Evolutionary conservation across 129 eudicot species (phyloP).

Genomic region (Oenanthe sinensis): DNA sequence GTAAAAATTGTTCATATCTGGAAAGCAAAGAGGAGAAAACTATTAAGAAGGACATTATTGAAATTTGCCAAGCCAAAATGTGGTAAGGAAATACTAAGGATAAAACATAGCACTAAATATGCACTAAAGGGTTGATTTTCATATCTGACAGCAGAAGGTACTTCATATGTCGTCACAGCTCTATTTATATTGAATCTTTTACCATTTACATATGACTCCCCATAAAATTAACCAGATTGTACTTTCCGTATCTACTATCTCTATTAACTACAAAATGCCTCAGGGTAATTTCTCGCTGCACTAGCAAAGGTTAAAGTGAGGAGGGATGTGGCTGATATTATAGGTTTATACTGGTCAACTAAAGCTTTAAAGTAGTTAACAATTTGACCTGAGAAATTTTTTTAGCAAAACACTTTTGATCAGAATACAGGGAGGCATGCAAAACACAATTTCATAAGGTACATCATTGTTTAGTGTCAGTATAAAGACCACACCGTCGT

Average conservation of each 20-base stretch:
- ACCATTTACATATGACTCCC: neutral
- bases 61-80: neutral
- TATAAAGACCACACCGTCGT: too few species aligned
- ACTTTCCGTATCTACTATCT: neutral
- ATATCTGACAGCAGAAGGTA: neutral
- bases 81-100: neutral
- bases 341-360: neutral
- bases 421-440: too few species aligned
- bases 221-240: neutral
- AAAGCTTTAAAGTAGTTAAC: neutral
- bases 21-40: slow-evolving; percentile 13
- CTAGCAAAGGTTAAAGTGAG: neutral
- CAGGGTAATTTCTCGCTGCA: neutral
- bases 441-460: too few species aligned
- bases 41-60: slow-evolving; percentile 4
- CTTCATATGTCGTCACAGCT: neutral
- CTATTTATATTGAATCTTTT: neutral
- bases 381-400: too few species aligned
- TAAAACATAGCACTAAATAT: neutral
- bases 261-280: neutral
- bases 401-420: too few species aligned
- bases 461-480: too few species aligned
- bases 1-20: slow-evolving; percentile 79
- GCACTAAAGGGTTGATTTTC: neutral
- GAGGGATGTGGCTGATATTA: neutral